These are phyloP conservation scores for Rubroboletus pulcherrimus DNA, from an alignment of 768 basidiomycete species.

Conservation along the genomic window DNA sequence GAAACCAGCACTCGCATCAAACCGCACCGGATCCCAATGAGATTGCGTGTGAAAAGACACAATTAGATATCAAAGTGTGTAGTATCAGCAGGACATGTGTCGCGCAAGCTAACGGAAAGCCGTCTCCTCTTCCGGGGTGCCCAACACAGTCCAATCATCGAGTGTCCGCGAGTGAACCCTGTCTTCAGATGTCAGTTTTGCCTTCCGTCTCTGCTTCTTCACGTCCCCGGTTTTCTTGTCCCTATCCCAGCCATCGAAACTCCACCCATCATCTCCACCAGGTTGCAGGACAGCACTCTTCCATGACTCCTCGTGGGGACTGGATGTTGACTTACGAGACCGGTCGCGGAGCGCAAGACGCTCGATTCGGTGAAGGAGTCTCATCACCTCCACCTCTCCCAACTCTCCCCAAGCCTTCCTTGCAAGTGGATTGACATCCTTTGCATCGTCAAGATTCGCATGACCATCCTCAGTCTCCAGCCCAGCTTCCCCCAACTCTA, in stretches of 20 bases:
- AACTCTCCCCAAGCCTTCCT: conserved; percentile 42
- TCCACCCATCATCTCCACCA: conserved; percentile 39
- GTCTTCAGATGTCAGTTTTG: background rate
- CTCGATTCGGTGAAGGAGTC: conserved; percentile 51
- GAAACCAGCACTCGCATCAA: background rate
- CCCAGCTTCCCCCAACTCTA: conserved; percentile 25
- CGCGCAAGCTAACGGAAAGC: conserved; percentile 4
- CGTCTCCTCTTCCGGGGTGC: background rate
- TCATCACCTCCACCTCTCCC: conserved; percentile 49
- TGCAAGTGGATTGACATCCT: conserved; percentile 30
- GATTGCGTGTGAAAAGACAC: background rate
- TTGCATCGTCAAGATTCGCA: background rate
- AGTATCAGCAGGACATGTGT: background rate
- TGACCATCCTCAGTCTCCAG: conserved; percentile 20
- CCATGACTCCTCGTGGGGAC: conserved; percentile 37
- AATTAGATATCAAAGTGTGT: background rate
- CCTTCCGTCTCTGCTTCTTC: background rate
- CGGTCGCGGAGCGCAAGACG: conserved; percentile 30
- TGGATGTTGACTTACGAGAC: conserved; percentile 10
- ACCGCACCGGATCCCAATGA: background rate
- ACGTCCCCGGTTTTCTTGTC: background rate
- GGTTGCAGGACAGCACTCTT: conserved; percentile 35
- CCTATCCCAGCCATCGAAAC: conserved; percentile 46
- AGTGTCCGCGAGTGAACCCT: background rate
- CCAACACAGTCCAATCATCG: conserved; percentile 2